Base-by-base conservation (phyloP, 2,329 filamentous ascomycete genomes). In the Aspergillus arachidicola region DNA sequence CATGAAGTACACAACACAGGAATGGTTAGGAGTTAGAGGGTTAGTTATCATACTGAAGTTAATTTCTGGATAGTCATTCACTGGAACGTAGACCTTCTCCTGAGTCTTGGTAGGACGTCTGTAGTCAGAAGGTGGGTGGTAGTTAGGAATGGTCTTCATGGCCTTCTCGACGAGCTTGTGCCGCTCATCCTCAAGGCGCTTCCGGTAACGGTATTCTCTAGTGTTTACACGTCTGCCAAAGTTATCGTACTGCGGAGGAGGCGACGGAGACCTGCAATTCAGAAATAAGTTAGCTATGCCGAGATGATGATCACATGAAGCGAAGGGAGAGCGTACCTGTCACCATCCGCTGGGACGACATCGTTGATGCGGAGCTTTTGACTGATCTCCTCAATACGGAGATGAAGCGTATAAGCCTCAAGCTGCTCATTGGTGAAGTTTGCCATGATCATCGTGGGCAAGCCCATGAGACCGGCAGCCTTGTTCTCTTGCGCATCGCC, bases 11-110 rank as follows among this genome's bases (percentile, higher is more conserved):
- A 78, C 72, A 71, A 74, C 65, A 71, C 74, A 77, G 70, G 73
- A 78, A 82, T 79, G 76, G 81, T 91, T 90, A 91, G 89, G 87
- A 86, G 89, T 91, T 90, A 89, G 89, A 93, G 93, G 93, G 93
- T 97, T 97, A 97, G 94, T 90, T 94, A 95, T 94, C 94, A 94
- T 97, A 99, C 95, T 99, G 93, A 99, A 99, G 91, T 99, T 99
- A 90, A 99, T 98, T 83, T 99, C 95, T 86, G 95, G 95, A 81
- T 99, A 99, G 83, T 99, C 95, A 88, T 99, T 99, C 85, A 99
- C 95, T 80, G 95, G 95, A 81, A 99, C 95, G 80, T 99, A 99
- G 91, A 99, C 96, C 87, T 99, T 99, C 87, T 99, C 95, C 83
- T 99, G 95, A 78, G 95, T 99, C 91, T 99, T 99, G 80, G 94